These are phyloP conservation scores for Grosmannia serpens DNA, from an alignment of 2,329 filamentous ascomycete species.

Conservation along the genomic window DNA sequence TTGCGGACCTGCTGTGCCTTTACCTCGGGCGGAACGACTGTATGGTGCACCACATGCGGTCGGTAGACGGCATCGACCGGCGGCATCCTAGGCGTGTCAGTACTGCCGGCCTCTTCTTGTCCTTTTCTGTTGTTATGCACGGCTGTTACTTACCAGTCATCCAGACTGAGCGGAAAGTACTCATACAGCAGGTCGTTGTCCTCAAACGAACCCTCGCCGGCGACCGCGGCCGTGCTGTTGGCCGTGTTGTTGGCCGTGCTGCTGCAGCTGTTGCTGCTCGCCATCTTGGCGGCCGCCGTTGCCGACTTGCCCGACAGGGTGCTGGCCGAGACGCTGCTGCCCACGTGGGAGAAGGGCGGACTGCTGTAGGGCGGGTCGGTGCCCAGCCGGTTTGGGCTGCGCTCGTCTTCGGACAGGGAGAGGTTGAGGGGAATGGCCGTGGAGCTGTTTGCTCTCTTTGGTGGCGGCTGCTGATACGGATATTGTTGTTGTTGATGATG, in stretches of 20 bases:
- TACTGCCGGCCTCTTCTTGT: not conserved
- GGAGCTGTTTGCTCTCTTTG: conserved; percentile 11
- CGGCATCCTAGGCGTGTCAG: conserved; percentile 50
- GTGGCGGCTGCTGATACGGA: not conserved
- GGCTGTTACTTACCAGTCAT: conserved; percentile 56
- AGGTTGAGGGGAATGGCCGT: conserved; percentile 33
- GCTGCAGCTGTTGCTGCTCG: conserved; percentile 11
- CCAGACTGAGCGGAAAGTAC: conserved; percentile 83
- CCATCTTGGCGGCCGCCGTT: conserved; percentile 6
- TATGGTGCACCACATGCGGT: conserved; percentile 90
- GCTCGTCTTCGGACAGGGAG: conserved; percentile 49
- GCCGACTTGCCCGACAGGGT: not conserved
- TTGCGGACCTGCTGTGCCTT: conserved; percentile 56
- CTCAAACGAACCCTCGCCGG: conserved; percentile 51
- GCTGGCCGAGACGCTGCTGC: not conserved
- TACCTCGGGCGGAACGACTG: conserved; percentile 55
- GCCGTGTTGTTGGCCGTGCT: conserved; percentile 11
- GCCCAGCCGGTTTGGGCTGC: conserved; percentile 38
- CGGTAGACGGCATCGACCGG: conserved; percentile 83
- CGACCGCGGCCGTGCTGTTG: conserved; percentile 18
- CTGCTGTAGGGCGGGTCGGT: conserved; percentile 30
- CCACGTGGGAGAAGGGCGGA: conserved; percentile 31
- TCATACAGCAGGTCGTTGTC: conserved; percentile 81
- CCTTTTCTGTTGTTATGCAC: not conserved
- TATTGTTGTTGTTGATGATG: not conserved